Evolutionary conservation across 2,329 filamentous ascomycete species (phyloP).

Genomic region (Calonectria pseudoturangicola): DNA sequence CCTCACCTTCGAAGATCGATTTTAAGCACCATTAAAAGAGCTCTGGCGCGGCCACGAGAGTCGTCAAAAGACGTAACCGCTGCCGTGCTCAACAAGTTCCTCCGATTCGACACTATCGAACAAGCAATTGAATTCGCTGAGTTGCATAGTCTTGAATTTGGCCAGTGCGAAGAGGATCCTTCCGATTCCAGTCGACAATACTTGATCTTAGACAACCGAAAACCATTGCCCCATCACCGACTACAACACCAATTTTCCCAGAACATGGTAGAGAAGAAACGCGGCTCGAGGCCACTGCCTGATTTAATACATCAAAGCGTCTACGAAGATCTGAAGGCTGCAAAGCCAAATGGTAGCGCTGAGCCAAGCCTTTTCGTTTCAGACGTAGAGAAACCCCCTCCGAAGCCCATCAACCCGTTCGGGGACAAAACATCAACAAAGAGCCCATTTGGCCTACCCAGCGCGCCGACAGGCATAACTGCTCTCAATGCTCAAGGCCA

Average conservation of each 20-base stretch:
- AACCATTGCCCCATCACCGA: slow-evolving; percentile 67
- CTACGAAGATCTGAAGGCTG: slow-evolving; percentile 61
- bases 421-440: not conserved
- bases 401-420: slow-evolving; percentile 42
- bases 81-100: slow-evolving; percentile 71
- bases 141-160: slow-evolving; percentile 73
- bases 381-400: slow-evolving; percentile 37
- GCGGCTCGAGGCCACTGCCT: slow-evolving; percentile 70
- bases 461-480: slow-evolving; percentile 34
- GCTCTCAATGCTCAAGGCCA: slow-evolving; percentile 51
- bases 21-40: slow-evolving; percentile 71
- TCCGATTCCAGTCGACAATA: slow-evolving; percentile 62
- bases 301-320: slow-evolving; percentile 75
- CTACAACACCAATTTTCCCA: slow-evolving; percentile 74
- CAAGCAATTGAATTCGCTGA: slow-evolving; percentile 80
- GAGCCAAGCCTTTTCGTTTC: slow-evolving; percentile 58
- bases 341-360: slow-evolving; percentile 42
- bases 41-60: slow-evolving; percentile 74
- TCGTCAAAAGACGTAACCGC: slow-evolving; percentile 77
- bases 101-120: slow-evolving; percentile 80
- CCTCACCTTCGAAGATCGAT: slow-evolving; percentile 76
- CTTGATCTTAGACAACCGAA: slow-evolving; percentile 66
- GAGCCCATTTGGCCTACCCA: slow-evolving; percentile 17
- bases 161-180: slow-evolving; percentile 59
- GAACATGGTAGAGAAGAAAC: slow-evolving; percentile 76